phyloP scores from a whole-genome alignment of 331 rosid species.

The Acacia concinna region DNA sequence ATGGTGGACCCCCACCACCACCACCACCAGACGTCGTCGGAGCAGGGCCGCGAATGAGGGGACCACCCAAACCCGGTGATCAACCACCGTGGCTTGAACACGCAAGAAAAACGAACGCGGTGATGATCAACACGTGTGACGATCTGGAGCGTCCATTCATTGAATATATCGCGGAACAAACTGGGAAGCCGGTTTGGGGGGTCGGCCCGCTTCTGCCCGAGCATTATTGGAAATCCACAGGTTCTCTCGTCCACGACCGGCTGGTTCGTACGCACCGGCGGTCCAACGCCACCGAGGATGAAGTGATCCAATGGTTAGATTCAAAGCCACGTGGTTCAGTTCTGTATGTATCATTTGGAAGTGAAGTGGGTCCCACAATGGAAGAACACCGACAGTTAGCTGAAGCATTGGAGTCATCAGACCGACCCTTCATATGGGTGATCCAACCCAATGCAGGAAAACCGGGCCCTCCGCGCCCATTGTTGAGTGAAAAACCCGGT shows the following conservation, averaged over 20 bases:
- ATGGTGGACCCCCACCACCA: neutral
- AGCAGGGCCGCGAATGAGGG: slow-evolving; percentile 17
- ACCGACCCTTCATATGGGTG: slow-evolving; percentile 57
- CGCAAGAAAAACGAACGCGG: slow-evolving; percentile 17
- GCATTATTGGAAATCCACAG: slow-evolving; percentile 52
- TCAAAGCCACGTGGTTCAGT: slow-evolving; percentile 54
- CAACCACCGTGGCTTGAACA: slow-evolving; percentile 48
- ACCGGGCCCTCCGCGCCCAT: slow-evolving; percentile 23
- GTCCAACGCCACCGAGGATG: slow-evolving; percentile 41
- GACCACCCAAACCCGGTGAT: slow-evolving; percentile 39
- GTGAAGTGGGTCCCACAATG: slow-evolving; percentile 49
- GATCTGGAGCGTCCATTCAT: slow-evolving; percentile 52
- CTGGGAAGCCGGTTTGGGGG: slow-evolving; percentile 57
- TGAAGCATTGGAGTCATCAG: slow-evolving; percentile 38
- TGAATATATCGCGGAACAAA: slow-evolving; percentile 29
- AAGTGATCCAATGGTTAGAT: slow-evolving; percentile 14
- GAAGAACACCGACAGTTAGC: slow-evolving; percentile 49
- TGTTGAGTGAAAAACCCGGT: neutral
- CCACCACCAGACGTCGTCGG: no score
- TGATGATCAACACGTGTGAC: slow-evolving; percentile 21
- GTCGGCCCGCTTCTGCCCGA: slow-evolving; percentile 77
- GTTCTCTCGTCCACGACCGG: slow-evolving; percentile 45
- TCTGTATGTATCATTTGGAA: slow-evolving; percentile 59
- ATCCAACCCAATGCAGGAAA: slow-evolving; percentile 48
- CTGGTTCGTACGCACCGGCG: slow-evolving; percentile 38